These are phyloP conservation scores for Fusarium equiseti DNA, from an alignment of 2,329 filamentous ascomycete genomes.

Conservation along the genomic window DNA sequence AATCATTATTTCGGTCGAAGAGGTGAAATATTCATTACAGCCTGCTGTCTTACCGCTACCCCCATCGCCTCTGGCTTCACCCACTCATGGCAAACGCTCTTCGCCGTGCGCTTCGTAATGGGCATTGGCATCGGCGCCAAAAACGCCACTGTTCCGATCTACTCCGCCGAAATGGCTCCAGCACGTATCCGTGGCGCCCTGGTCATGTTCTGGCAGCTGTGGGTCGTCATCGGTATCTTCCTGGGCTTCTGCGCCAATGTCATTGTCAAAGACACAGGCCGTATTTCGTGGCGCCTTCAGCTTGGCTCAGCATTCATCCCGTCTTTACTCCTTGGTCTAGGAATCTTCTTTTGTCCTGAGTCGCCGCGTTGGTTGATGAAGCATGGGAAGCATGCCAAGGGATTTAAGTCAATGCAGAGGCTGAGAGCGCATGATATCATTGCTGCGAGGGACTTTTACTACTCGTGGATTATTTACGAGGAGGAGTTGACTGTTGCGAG, in stretches of 20 bases:
- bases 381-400: conserved; percentile 68
- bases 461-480: conserved; percentile 55
- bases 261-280: conserved; percentile 64
- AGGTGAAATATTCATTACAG: conserved; percentile 72
- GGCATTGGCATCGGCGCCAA: conserved; percentile 77
- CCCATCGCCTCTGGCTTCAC: conserved; percentile 64
- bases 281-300: conserved; percentile 71
- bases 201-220: conserved; percentile 79
- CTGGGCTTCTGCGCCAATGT: conserved; percentile 66
- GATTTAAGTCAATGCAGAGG: conserved; percentile 64
- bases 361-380: conserved; percentile 74
- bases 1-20: conserved; percentile 75
- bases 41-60: conserved; percentile 56
- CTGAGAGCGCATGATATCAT: conserved; percentile 66
- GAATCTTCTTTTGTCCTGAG: conserved; percentile 74
- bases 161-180: conserved; percentile 78
- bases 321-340: conserved; percentile 63
- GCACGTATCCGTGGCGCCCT: conserved; percentile 76
- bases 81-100: conserved; percentile 74
- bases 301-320: conserved; percentile 69
- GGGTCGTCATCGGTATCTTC: conserved; percentile 53
- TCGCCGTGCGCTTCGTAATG: conserved; percentile 74
- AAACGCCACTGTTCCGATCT: conserved; percentile 74
- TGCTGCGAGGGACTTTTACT: conserved; percentile 69
- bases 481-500: conserved; percentile 48